Base-by-base conservation (phyloP, 352 stramenopile species). In the Pythium sukuiense region DNA sequence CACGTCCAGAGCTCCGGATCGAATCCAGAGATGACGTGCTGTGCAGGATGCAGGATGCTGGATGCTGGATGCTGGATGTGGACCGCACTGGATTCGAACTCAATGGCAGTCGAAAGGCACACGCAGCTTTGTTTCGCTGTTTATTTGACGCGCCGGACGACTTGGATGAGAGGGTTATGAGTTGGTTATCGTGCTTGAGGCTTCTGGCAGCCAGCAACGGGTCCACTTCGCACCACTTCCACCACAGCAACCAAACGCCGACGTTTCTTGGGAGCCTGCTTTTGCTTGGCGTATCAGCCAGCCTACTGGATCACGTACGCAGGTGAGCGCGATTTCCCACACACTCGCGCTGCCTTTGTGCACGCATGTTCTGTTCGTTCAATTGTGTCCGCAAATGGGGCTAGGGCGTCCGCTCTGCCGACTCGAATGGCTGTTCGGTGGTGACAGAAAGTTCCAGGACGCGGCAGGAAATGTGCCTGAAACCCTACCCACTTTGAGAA, bases 381-480 rank as follows among this genome's bases (percentile, higher is more conserved):
- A 56, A 48, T 57, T 64, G 58, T 57, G 24, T n/a, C 30, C 49
- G 16, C 16, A 30, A 59, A 37, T 52, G 55, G 59, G 59, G 59
- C 16, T 65, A 65, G 59, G 59, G 32, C 32, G 30, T 39, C 43
- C 20, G 43, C 9, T 26, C 35, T 49, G 27, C 52, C 49, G 49
- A 18, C 27, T 37, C 26, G 26, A 55, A 39, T 33, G 49, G 26
- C 49, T 18, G 49, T 55, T 55, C 26, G 49, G 24, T 55, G 52
- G 16, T 55, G 48, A 57, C 52, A 6, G 29, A 57, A 57, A 29
- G 29, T 55, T 55, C 48, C 48, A 55, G 14, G 45, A 32, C 45
- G 9, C 18, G 45, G 45, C 20, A 32, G 45, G 45, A 52, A 52
- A n/a, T 52, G 45, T 52, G 45, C 45, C 6, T 52, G 45, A 24